Conservation (phyloP, 768 basidiomycete genomes). For the Royoungia palumana region DNA sequence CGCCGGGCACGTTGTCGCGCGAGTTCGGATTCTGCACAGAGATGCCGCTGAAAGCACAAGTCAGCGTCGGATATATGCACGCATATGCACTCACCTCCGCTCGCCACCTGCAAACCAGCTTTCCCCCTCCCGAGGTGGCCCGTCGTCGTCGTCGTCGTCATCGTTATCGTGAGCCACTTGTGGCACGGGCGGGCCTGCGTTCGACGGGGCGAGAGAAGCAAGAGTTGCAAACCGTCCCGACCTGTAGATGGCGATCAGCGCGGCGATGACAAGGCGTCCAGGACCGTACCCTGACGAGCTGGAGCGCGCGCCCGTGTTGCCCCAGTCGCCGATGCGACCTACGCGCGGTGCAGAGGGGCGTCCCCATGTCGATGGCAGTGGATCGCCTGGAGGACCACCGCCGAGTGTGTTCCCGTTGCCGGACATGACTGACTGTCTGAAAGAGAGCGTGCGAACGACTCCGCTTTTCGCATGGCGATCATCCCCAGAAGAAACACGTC, state of each 20-base stretch:
- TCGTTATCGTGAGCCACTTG: slow-evolving; percentile 28
- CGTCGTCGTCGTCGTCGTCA: slow-evolving; percentile 50
- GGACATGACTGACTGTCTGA: slow-evolving; percentile 32
- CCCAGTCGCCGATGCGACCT: slow-evolving; percentile 55
- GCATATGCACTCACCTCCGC: slow-evolving; percentile 55
- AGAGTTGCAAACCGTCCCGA: slow-evolving; percentile 37
- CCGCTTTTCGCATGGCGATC: too few species aligned
- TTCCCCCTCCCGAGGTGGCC: slow-evolving; percentile 41
- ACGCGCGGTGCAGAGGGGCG: slow-evolving; percentile 41
- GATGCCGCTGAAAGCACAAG: slow-evolving; percentile 59
- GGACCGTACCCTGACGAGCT: slow-evolving; percentile 13
- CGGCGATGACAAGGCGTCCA: neutral
- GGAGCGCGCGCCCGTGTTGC: slow-evolving; percentile 9
- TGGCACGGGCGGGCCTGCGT: slow-evolving; percentile 9
- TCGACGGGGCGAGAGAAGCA: slow-evolving; percentile 28
- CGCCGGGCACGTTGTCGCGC: slow-evolving; percentile 45
- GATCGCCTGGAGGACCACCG: slow-evolving; percentile 43
- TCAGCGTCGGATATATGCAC: neutral
- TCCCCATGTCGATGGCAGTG: slow-evolving; percentile 47
- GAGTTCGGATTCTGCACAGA: slow-evolving; percentile 81
- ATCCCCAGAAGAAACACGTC: slow-evolving; percentile 29
- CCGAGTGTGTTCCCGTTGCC: slow-evolving; percentile 44
- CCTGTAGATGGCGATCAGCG: slow-evolving; percentile 8
- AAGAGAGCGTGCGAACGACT: too few species aligned
- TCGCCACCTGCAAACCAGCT: slow-evolving; percentile 95